phyloP scores from a whole-genome alignment of 768 basidiomycete genomes.

The Hygrocybe coccinea region DNA sequence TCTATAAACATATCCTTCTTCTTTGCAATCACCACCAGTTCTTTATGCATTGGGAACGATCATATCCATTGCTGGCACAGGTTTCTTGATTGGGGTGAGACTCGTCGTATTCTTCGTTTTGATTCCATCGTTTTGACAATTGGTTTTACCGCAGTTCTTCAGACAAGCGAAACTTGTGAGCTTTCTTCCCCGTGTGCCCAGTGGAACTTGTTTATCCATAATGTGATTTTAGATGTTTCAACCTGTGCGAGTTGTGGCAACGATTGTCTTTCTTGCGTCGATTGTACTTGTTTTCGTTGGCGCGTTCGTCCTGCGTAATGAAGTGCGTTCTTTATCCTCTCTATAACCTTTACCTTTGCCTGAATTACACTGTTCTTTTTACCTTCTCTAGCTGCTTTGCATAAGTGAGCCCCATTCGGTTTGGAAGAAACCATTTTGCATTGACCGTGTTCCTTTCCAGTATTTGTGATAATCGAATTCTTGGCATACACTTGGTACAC shows the following conservation, averaged over 20 bases:
- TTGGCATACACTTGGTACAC: constrained; percentile 90
- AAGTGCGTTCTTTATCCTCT: constrained; percentile 40
- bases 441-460: constrained; percentile 35
- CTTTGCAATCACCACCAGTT: constrained; percentile 52
- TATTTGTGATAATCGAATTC: constrained; percentile 89
- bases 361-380: not conserved
- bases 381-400: constrained; percentile 52
- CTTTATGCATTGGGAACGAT: constrained; percentile 80
- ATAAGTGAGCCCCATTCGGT: constrained; percentile 42
- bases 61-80: constrained; percentile 79
- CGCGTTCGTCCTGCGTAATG: constrained; percentile 72
- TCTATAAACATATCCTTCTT: not conserved
- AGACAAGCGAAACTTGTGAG: constrained; percentile 78
- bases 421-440: constrained; percentile 10
- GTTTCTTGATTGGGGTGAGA: constrained; percentile 85
- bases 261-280: constrained; percentile 69
- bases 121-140: constrained; percentile 4
- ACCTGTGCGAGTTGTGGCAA: constrained; percentile 79
- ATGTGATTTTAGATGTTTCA: constrained; percentile 79
- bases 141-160: constrained; percentile 47
- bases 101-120: not conserved
- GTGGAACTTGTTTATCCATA: no score
- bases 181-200: constrained; percentile 2
- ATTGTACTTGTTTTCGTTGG: constrained; percentile 81
- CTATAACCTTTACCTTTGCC: not conserved